Evolutionary conservation across 306 rosid genomes (phyloP), one percentile per base, ranked within the genome.

Genomic region (Cucurbita maxima): DNA sequence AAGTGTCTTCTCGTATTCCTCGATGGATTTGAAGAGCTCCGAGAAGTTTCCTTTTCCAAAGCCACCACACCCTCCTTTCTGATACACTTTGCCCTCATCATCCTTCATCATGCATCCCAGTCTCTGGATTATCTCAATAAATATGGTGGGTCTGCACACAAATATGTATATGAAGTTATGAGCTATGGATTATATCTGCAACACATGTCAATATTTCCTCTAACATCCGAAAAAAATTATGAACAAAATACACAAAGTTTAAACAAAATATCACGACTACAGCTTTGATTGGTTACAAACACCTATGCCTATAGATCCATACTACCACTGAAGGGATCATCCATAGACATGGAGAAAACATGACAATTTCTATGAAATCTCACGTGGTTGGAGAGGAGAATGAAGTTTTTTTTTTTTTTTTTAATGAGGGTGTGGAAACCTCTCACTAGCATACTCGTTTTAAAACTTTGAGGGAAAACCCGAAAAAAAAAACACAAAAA

Each of bases 11-110:
- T 95, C 97, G 60, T 89, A 95, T 14, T 95, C 97, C 78, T 95
- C 97, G 9, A 95, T 91, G 76, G 99, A 91, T 74, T 91, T 95
- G 91, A 95, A 91, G 54, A 91, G 97, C 89, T 86, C 97, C 0
- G 97, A 95, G 61, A 91, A 95, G 87, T 95, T 95, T 2, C 99
- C 99, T 81, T 95, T 95, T 25, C 99, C 97, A 79, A 95, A 95
- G 1, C 97, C 99, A 0, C 99, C 99, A 62, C 99, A 91, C 9
- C 96, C 99, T 19, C 96, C 97, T 74, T 91, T 88, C 74, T 95
- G 99, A 76, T 85, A 88, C 36, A 12, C 81, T 66, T 83, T 85
- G 25, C 99, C 99, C 60, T 85, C 82, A 60, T 89, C 97, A 54
- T 95, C 86, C 85, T 89, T 79, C 1, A 84, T 58, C 96, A 89